Evolutionary conservation across 306 rosid species (phyloP), one percentile per base, ranked within the genome.

Genomic region (Trifolium fragiferum): DNA sequence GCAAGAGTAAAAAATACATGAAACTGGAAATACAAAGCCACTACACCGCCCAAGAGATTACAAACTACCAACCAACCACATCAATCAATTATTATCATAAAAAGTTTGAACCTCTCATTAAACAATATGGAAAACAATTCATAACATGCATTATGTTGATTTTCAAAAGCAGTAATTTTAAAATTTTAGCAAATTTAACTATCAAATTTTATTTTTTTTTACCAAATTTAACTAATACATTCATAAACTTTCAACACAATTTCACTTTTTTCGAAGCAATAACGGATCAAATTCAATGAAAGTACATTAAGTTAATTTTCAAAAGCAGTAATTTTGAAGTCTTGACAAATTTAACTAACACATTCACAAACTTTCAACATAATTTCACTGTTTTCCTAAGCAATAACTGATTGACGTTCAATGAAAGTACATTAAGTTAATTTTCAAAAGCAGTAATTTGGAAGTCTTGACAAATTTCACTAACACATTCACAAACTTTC

Each of bases 221-320:
- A n/a, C n/a, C n/a, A n/a, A n/a, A n/a, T n/a, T n/a, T 50, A 38
- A 74, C 60, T 27, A 37, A 37, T 37, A 67, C 64, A 59, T 21
- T 63, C 51, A 27, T 0, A 20, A 40, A 46, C 68, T 10, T 44
- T 37, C 18, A 37, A 62, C 57, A 43, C 38, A 23, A 12, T 43
- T 78, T 68, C 78, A 74, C 47, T 65, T 21, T 62, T 74, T 44
- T 15, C 13, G 60, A 70, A 74, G 80, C 66, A 78, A 78, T 67
- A 63, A 73, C 57, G 5, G 25, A 50, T 8, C 0, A 38, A 77
- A 9, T 11, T n/a, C 68, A 58, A 30, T 27, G 55, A 37, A 25
- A 51, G 54, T 20, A 37, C 23, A 73, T n/a, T n/a, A n/a, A n/a
- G n/a, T n/a, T 30, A 54, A 54, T 44, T 19, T 19, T 25, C 59